These are phyloP conservation scores for Boletus mariae DNA, from an alignment of 1,284 basidiomycete species.

Conservation along the genomic window DNA sequence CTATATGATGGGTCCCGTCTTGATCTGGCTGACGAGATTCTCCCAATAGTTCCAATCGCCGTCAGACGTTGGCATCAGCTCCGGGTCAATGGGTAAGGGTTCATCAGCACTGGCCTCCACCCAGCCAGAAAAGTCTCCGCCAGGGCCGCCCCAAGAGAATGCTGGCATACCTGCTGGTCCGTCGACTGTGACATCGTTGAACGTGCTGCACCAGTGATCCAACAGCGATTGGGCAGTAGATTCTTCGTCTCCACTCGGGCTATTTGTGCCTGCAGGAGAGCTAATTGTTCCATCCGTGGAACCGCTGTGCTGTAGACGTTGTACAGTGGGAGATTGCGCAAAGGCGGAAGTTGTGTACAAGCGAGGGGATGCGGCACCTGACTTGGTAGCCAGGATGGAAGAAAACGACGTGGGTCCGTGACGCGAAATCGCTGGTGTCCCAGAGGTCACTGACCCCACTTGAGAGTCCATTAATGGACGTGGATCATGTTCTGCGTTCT, in stretches of 20 bases:
- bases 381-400: slow-evolving; percentile 34
- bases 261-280: slow-evolving; percentile 57
- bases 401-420: slow-evolving; percentile 38
- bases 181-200: slow-evolving; percentile 61
- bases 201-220: slow-evolving; percentile 77
- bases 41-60: slow-evolving; percentile 83
- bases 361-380: slow-evolving; percentile 26
- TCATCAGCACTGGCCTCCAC: slow-evolving; percentile 37
- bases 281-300: slow-evolving; percentile 39
- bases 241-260: slow-evolving; percentile 71
- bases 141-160: slow-evolving; percentile 61
- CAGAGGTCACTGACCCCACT: slow-evolving; percentile 46
- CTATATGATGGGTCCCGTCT: slow-evolving; percentile 41
- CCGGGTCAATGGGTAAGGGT: slow-evolving; percentile 37
- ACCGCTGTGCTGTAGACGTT: slow-evolving; percentile 55
- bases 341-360: slow-evolving; percentile 34
- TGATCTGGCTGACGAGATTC: slow-evolving; percentile 71
- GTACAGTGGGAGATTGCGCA: slow-evolving; percentile 53
- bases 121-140: slow-evolving; percentile 60
- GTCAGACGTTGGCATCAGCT: slow-evolving; percentile 48
- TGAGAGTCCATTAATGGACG: slow-evolving; percentile 35
- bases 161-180: slow-evolving; percentile 44
- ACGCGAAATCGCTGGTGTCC: slow-evolving; percentile 20
- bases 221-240: slow-evolving; percentile 69
- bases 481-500: slow-evolving; percentile 20